Evolutionary conservation across 2,329 filamentous ascomycete genomes (phyloP).

Genomic region (Daldinia sp.): DNA sequence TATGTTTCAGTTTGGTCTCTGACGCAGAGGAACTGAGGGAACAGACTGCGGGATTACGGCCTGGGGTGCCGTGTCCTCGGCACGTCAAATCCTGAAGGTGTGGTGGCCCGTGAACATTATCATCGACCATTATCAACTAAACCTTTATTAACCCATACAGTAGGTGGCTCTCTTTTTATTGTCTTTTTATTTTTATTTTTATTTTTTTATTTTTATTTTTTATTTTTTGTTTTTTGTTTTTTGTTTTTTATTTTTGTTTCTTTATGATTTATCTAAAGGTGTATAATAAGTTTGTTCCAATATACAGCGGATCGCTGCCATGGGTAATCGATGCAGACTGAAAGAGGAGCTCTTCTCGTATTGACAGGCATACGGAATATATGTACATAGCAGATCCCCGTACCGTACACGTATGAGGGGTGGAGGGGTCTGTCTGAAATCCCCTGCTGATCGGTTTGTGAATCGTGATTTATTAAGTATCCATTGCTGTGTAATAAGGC

Average conservation of each 20-base stretch:
- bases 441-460: constrained; percentile 35
- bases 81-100: constrained; percentile 7
- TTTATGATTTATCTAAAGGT: too few species aligned
- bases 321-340: constrained; percentile 23
- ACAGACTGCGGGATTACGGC: constrained; percentile 38
- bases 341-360: constrained; percentile 27
- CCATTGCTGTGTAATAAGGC: constrained; percentile 20
- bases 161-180: background rate
- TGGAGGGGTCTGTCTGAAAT: constrained; percentile 31
- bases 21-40: constrained; percentile 24
- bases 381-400: constrained; percentile 20
- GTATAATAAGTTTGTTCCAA: background rate
- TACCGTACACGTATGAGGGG: constrained; percentile 30
- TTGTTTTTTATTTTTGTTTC: background rate
- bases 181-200: background rate
- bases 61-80: constrained; percentile 29
- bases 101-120: constrained; percentile 30
- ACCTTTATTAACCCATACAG: too few species aligned
- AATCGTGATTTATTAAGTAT: constrained; percentile 30
- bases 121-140: background rate
- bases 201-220: background rate
- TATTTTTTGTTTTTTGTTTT: background rate
- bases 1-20: constrained; percentile 30
- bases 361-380: constrained; percentile 21
- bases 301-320: constrained; percentile 28